Evolutionary conservation across 495 filamentous ascomycete genomes (phyloP).

Genomic region (Penicillium canariense): DNA sequence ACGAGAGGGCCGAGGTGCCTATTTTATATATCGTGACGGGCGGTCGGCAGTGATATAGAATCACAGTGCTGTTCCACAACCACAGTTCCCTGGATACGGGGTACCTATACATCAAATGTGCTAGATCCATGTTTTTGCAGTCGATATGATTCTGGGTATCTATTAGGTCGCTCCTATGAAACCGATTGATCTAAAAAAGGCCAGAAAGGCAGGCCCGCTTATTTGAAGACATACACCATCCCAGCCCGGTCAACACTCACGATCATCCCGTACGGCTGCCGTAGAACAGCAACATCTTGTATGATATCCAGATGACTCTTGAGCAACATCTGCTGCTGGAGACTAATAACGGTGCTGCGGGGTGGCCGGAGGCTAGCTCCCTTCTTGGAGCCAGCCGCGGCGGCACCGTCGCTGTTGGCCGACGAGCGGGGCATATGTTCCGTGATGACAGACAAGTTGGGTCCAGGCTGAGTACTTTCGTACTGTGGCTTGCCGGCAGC

Average conservation of each 20-base stretch:
- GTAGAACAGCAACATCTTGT: constrained; percentile 81
- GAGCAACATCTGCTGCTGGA: constrained; percentile 81
- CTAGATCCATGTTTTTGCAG: no score
- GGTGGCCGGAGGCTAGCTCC: constrained; percentile 52
- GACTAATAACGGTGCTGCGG: constrained; percentile 80
- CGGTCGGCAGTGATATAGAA: no score
- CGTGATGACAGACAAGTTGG: constrained; percentile 65
- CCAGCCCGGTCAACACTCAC: constrained; percentile 89
- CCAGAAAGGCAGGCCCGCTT: constrained; percentile 11
- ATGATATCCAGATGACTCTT: constrained; percentile 88
- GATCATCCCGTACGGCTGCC: constrained; percentile 88
- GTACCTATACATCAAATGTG: no score
- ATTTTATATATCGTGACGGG: no score
- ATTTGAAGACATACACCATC: constrained; percentile 87
- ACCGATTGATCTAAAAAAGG: neutral
- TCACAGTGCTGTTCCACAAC: no score
- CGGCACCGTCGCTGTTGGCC: constrained; percentile 6
- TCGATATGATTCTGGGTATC: neutral
- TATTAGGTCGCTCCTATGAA: neutral
- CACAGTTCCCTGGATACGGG: no score
- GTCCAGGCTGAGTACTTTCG: constrained; percentile 63
- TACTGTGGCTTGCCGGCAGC: constrained; percentile 60
- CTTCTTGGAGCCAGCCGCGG: constrained; percentile 34
- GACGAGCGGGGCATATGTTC: constrained; percentile 61
- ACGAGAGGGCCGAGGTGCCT: no score